A percentile compares a stretch with the other conserved stretches of the same genome.
Conservation (phyloP, 176 grass and related monocot genomes). For the Cenchrus purpureus region DNA sequence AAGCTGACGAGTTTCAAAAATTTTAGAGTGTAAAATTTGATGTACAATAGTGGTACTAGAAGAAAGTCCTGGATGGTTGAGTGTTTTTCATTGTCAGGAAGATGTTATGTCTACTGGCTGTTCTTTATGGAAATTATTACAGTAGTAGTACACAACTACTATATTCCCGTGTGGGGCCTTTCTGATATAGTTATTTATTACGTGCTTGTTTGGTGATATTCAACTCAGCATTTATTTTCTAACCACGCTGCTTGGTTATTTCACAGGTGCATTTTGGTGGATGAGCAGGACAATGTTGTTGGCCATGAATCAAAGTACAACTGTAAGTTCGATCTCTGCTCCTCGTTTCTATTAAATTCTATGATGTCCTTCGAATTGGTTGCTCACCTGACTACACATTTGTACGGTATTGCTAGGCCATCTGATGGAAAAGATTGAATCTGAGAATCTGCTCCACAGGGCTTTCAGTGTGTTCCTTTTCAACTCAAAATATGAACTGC, state of each 20-base stretch:
- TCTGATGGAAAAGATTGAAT: slow-evolving; percentile 97
- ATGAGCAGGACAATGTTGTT: slow-evolving; percentile 87
- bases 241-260: slow-evolving; percentile 24
- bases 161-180: background rate
- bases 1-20: background rate
- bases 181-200: background rate
- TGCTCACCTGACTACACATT: slow-evolving; percentile 20
- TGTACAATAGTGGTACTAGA: background rate
- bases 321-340: slow-evolving; percentile 62
- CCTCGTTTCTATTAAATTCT: background rate
- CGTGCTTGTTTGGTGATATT: background rate
- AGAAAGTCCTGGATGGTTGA: background rate
- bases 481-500: slow-evolving; percentile 95
- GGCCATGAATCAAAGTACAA: slow-evolving; percentile 97
- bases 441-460: slow-evolving; percentile 86
- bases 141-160: background rate
- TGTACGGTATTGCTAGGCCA: slow-evolving; percentile 61
- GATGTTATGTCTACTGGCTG: background rate
- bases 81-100: background rate
- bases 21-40: background rate
- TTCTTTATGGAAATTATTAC: background rate
- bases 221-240: slow-evolving; percentile 14
- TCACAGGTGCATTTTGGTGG: slow-evolving; percentile 94
- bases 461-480: slow-evolving; percentile 98
- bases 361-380: background rate